Evolutionary conservation across 495 filamentous ascomycete species (phyloP).

Genomic region (Elasticomyces elasticus): DNA sequence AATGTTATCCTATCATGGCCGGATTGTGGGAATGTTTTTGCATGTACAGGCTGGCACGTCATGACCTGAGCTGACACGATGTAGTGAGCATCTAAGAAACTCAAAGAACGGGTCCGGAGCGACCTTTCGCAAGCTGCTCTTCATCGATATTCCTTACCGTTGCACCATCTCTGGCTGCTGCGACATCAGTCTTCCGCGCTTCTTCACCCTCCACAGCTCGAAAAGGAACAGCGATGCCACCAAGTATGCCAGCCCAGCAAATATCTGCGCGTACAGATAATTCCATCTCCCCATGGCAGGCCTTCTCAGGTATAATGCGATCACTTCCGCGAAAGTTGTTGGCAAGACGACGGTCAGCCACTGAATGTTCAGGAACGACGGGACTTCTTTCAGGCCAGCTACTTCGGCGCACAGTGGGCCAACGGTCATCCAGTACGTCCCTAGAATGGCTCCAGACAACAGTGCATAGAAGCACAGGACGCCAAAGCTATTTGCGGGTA

Average conservation of each 20-base stretch:
- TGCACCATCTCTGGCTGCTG: conserved; percentile 6
- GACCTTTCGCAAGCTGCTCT: too few species aligned
- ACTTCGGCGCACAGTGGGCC: conserved; percentile 68
- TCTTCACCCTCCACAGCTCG: conserved; percentile 13
- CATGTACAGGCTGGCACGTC: too few species aligned
- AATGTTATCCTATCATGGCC: too few species aligned
- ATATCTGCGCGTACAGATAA: conserved; percentile 55
- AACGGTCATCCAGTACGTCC: conserved; percentile 59
- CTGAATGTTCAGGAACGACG: conserved; percentile 44
- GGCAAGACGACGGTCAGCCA: conserved; percentile 54
- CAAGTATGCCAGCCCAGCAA: conserved; percentile 38
- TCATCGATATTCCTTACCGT: not conserved
- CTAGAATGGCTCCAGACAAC: conserved; percentile 50
- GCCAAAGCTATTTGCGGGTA: conserved; percentile 51
- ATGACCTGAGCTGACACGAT: too few species aligned
- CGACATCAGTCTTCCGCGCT: conserved; percentile 1
- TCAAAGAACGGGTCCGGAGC: too few species aligned
- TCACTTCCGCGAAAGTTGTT: conserved; percentile 56
- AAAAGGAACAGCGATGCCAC: conserved; percentile 11
- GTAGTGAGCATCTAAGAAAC: too few species aligned
- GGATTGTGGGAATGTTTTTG: too few species aligned
- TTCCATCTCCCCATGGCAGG: conserved; percentile 32
- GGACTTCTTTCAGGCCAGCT: conserved; percentile 60
- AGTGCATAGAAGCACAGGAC: conserved; percentile 27
- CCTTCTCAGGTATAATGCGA: conserved; percentile 49